Evolutionary conservation across 2,329 filamentous ascomycete species (phyloP).

Genomic region (Eurotiales sp.): DNA sequence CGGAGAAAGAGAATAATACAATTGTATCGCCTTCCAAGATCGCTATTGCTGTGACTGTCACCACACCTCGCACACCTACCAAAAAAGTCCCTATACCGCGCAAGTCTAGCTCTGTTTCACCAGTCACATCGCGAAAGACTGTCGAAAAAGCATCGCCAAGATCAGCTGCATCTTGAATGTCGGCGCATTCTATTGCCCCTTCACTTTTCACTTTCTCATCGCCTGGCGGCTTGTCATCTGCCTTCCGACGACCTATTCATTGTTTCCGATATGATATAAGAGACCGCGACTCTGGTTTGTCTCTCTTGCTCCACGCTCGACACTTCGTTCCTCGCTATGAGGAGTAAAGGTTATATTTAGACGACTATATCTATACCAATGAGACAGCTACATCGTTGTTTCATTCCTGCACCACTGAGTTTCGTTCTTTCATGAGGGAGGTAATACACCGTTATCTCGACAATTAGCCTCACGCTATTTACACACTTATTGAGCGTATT

Average conservation of each 20-base stretch:
- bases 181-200: background rate
- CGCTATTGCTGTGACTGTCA: conserved; percentile 27
- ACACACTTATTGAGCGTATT: background rate
- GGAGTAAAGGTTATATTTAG: background rate
- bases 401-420: background rate
- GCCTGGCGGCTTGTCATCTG: background rate
- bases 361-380: background rate
- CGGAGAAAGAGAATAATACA: conserved; percentile 27
- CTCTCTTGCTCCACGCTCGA: background rate
- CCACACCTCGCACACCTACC: conserved; percentile 35
- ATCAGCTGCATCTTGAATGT: conserved; percentile 18
- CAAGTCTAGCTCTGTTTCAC: conserved; percentile 35
- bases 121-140: conserved; percentile 37
- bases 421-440: background rate
- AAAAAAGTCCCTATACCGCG: conserved; percentile 37
- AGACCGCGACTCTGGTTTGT: background rate
- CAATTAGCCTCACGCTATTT: background rate
- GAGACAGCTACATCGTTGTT: background rate
- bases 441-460: background rate
- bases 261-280: background rate
- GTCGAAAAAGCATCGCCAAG: conserved; percentile 33
- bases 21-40: conserved; percentile 36
- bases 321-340: background rate
- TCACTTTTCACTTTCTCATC: background rate
- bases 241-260: background rate